phyloP scores from a whole-genome alignment of 1,284 basidiomycete species.

The Rhodotorula sp. region DNA sequence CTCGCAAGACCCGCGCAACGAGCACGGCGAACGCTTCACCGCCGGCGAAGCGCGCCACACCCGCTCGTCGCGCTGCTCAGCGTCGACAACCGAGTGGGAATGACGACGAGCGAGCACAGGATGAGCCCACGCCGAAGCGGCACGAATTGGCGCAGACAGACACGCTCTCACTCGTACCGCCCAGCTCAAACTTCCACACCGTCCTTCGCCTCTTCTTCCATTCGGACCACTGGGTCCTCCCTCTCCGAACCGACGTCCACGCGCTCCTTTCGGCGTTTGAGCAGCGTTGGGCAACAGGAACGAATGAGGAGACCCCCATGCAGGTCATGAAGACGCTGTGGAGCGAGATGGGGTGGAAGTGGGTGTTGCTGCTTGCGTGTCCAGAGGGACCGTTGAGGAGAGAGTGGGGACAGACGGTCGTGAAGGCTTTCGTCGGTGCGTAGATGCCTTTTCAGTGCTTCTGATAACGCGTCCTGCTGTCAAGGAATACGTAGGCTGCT shows the following conservation, averaged over 20 bases:
- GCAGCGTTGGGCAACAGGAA: neutral
- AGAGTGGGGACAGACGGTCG: conserved; percentile 17
- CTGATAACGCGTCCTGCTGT: neutral
- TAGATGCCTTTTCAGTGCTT: neutral
- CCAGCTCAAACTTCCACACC: neutral
- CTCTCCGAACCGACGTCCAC: conserved; percentile 15
- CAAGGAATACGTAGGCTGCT: too few relatives aligned
- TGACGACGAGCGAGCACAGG: too few relatives aligned
- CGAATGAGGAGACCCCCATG: neutral
- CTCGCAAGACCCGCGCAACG: too few relatives aligned
- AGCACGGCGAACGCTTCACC: too few relatives aligned
- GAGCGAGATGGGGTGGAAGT: conserved; percentile 16
- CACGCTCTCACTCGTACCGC: conserved; percentile 3
- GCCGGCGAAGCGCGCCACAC: too few relatives aligned
- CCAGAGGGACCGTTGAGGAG: conserved; percentile 3
- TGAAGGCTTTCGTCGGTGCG: conserved; percentile 18
- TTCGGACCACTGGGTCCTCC: conserved; percentile 20
- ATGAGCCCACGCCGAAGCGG: too few relatives aligned
- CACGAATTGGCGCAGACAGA: neutral
- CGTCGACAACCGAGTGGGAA: too few relatives aligned
- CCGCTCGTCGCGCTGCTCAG: too few relatives aligned
- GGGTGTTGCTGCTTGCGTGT: conserved; percentile 15
- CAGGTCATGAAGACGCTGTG: conserved; percentile 14
- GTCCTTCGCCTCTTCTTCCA: conserved; percentile 13
- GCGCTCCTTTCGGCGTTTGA: conserved; percentile 13